A percentile compares a stretch with the other conserved stretches of the same genome.
These are phyloP conservation scores for Blastocystis sp. DNA, from an alignment of 352 stramenopile genomes.

Conservation along the genomic window DNA sequence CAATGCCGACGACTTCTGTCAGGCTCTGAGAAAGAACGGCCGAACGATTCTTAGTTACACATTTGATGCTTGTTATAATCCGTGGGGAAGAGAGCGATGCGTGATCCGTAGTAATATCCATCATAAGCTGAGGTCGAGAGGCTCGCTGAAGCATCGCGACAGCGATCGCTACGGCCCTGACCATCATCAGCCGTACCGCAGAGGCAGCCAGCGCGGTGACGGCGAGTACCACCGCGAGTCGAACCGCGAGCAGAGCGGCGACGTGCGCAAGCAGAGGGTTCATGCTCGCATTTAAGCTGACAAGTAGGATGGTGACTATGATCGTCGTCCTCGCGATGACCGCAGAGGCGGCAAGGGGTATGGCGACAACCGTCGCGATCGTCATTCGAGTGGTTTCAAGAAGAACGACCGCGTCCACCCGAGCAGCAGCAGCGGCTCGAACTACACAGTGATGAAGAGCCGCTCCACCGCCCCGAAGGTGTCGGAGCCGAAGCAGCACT, in stretches of 20 bases:
- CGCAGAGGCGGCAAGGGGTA: neutral
- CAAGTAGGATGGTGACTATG: neutral
- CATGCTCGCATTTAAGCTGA: neutral
- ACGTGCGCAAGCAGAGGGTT: slow-evolving; percentile 15
- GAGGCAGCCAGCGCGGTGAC: neutral
- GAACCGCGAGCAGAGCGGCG: neutral
- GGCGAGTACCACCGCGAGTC: neutral
- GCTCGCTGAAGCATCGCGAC: neutral
- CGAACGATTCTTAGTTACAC: slow-evolving; percentile 46
- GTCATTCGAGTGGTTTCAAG: neutral
- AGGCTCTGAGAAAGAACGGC: slow-evolving; percentile 41
- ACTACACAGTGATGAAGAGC: neutral
- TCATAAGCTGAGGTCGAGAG: neutral
- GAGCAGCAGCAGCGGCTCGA: neutral
- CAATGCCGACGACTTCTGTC: slow-evolving; percentile 44
- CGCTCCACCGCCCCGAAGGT: neutral
- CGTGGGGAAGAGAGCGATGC: neutral
- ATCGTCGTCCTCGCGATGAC: neutral
- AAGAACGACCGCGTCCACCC: neutral
- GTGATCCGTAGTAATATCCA: slow-evolving; percentile 49
- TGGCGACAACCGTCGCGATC: neutral
- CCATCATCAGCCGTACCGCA: neutral
- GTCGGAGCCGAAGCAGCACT: neutral
- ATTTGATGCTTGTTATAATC: slow-evolving; percentile 56
- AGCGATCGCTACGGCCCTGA: neutral